Evolutionary conservation across 2,329 filamentous ascomycete species (phyloP).

Genomic region (Sclerotinia spermophila): DNA sequence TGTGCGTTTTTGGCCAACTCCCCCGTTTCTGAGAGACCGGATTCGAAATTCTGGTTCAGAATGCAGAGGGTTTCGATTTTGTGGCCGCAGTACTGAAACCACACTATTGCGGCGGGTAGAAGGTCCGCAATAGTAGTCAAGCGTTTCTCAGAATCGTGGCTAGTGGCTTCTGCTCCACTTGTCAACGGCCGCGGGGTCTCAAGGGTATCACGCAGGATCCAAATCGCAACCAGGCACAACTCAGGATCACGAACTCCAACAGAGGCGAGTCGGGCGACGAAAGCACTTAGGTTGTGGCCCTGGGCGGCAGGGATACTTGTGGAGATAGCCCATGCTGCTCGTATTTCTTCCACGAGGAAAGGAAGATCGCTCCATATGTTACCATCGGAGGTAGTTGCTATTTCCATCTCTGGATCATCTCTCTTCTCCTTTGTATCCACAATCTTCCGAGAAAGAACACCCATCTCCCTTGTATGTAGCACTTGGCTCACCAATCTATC

Average conservation of each 20-base stretch:
- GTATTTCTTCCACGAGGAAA: neutral
- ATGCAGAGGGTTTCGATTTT: neutral
- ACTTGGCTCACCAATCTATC: neutral
- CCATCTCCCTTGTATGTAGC: neutral
- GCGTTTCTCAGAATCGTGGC: neutral
- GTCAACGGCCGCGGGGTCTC: accelerated
- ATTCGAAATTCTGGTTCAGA: neutral
- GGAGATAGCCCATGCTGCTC: neutral
- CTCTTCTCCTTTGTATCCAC: neutral
- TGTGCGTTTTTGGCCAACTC: neutral
- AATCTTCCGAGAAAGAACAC: neutral
- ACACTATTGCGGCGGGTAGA: neutral
- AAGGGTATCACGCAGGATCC: neutral
- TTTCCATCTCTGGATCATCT: neutral
- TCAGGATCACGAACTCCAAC: neutral
- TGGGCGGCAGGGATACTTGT: neutral
- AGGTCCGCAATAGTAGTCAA: accelerated
- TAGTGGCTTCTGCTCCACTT: neutral
- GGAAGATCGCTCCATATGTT: neutral
- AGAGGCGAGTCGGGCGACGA: neutral
- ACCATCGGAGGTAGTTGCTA: neutral
- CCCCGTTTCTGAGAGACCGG: neutral
- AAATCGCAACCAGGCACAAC: neutral
- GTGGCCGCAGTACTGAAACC: neutral
- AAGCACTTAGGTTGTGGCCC: neutral